Evolutionary conservation across 2,329 filamentous ascomycete species (phyloP), one percentile per base, ranked within the genome.

Genomic region (Corniculantispora saksenae): DNA sequence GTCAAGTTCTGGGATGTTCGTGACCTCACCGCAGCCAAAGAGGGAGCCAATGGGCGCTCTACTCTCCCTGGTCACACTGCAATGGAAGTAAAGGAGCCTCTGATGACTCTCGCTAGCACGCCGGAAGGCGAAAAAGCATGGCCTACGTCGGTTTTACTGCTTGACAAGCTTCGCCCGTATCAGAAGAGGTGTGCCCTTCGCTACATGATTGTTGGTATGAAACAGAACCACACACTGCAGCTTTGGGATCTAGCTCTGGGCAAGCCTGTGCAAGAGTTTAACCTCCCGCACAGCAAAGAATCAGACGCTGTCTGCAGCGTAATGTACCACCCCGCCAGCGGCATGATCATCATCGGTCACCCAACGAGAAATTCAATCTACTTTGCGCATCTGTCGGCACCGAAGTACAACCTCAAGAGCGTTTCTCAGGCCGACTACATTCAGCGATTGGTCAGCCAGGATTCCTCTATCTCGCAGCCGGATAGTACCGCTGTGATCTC

Each of bases 1-100:
- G 90, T 98, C 80, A 95, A 97, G 79, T 97, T 99, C 83, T 99
- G 95, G 96, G 95, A 99, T 76, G 92, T 98, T 69, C 91, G 91
- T 66, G 88, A 91, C 67, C 84, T 97, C 64, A 90, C 84, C 2
- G 81, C 84, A 21, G 78, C 78, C 67, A 82, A 83, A 71, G 82
- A 85, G 67, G 80, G 76, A 66, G 82, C 81, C 12, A 82, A 86
- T 67, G 77, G 81, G 13, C 80, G 81, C 67, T 80, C 78, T 63
- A 83, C 84, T 1, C 75, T 84, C 73, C 86, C 86, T 10, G 83
- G 82, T 1, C 81, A 84, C 62, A 83, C 81, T 29, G 82, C 88
- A 1, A 82, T 93, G 56, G 93, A 97, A 77, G 87, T 98, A 66
- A 93, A 92, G 71, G 90, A 93, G 69, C 94, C 95, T 6, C 79